A percentile compares a stretch with the other conserved stretches of the same genome.
Evolutionary conservation across 129 eudicot genomes (phyloP).

Genomic region (Centella asiatica): DNA sequence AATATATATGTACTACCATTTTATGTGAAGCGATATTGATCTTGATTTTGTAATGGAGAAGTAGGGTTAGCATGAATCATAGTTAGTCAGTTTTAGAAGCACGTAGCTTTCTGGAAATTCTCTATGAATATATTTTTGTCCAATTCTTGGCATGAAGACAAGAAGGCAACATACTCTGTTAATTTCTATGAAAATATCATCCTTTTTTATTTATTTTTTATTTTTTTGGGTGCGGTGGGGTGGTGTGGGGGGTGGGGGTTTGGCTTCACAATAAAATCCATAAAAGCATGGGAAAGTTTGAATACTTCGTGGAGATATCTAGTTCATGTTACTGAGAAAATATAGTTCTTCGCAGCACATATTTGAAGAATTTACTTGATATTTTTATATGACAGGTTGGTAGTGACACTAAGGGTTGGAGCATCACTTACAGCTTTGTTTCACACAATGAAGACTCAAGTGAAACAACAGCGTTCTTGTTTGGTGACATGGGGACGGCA

Average conservation of each 20-base stretch:
- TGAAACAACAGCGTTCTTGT: constrained; percentile 79
- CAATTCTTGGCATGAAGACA: not conserved
- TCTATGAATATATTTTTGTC: not conserved
- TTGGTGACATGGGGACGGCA: constrained; percentile 97
- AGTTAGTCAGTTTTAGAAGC: not conserved
- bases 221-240: too few relatives aligned
- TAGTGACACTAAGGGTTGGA: constrained; percentile 90
- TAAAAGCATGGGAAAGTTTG: too few relatives aligned
- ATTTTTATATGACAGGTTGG: constrained; percentile 57
- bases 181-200: too few relatives aligned
- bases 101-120: not conserved
- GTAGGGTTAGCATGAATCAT: not conserved
- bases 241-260: too few relatives aligned
- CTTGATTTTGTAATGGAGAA: not conserved
- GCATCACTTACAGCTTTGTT: constrained; percentile 54
- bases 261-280: too few relatives aligned
- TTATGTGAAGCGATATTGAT: not conserved
- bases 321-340: too few relatives aligned
- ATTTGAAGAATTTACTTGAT: not conserved
- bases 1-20: not conserved
- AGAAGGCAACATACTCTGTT: too few relatives aligned
- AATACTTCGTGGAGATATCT: too few relatives aligned
- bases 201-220: too few relatives aligned
- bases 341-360: not conserved
- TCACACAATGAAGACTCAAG: constrained; percentile 47